phyloP scores from a whole-genome alignment of 179 eudicot genomes.

The Nepenthes alata region DNA sequence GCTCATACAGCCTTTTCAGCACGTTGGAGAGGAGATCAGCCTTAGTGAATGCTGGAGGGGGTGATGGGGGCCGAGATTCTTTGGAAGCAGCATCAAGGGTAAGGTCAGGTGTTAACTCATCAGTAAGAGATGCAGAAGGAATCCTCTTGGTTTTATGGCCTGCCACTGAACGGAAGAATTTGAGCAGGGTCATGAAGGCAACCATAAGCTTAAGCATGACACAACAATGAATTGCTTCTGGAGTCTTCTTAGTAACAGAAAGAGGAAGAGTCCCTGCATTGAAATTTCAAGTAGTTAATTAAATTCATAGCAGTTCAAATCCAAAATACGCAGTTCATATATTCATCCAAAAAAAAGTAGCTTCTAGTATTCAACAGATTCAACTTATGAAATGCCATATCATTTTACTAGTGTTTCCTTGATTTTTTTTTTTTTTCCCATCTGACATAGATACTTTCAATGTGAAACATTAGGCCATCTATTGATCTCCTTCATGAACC shows the following conservation, averaged over 20 bases:
- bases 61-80: conserved; percentile 75
- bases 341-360: too few relatives aligned
- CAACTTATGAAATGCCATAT: too few relatives aligned
- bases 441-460: too few relatives aligned
- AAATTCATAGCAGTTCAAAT: too few relatives aligned
- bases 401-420: too few relatives aligned
- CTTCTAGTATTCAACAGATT: too few relatives aligned
- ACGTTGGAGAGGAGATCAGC: conserved; percentile 56
- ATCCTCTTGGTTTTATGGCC: conserved; percentile 36
- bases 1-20: conserved; percentile 71
- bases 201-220: conserved; percentile 45
- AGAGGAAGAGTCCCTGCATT: conserved; percentile 29
- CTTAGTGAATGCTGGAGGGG: conserved; percentile 47
- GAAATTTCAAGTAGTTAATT: not conserved
- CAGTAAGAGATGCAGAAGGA: conserved; percentile 26
- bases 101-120: conserved; percentile 21
- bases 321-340: too few relatives aligned
- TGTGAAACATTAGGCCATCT: too few relatives aligned
- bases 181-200: conserved; percentile 44
- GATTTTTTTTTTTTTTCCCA: too few relatives aligned
- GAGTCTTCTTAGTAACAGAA: conserved; percentile 29
- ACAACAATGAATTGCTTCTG: conserved; percentile 41
- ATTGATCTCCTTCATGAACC: too few relatives aligned
- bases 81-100: conserved; percentile 25
- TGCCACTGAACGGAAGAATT: conserved; percentile 41